phyloP scores from a whole-genome alignment of 225 moss, liverwort and hornwort genomes.

The Polytrichum commune region DNA sequence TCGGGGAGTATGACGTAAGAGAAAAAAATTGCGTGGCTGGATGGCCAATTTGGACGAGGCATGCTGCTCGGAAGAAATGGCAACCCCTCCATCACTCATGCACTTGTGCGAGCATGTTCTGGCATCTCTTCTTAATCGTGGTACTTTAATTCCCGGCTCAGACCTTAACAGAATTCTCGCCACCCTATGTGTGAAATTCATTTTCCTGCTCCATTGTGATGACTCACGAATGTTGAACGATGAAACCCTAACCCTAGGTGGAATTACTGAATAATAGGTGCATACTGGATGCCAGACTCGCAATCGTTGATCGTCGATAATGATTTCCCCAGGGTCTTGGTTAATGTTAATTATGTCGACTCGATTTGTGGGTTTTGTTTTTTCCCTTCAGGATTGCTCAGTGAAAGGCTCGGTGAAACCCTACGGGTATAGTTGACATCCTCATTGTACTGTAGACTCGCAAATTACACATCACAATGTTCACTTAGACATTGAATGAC shows the following conservation, averaged over 20 bases:
- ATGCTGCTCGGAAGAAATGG: slow-evolving; percentile 3
- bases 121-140: slow-evolving; percentile 19
- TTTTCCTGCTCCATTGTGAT: not conserved
- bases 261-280: not conserved
- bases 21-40: not conserved
- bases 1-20: not conserved
- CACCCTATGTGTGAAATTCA: too few relatives aligned
- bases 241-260: slow-evolving; percentile 2
- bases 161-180: too few relatives aligned
- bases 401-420: too few relatives aligned
- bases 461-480: too few relatives aligned
- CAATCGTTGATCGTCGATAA: too few relatives aligned
- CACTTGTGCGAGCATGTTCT: slow-evolving; percentile 30
- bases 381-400: too few relatives aligned
- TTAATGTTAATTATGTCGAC: too few relatives aligned
- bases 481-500: too few relatives aligned
- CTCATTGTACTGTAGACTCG: too few relatives aligned
- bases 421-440: too few relatives aligned
- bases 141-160: not conserved
- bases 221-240: not conserved
- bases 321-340: too few relatives aligned
- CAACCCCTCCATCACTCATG: slow-evolving; percentile 22
- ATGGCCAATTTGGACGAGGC: slow-evolving; percentile 4
- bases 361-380: too few relatives aligned
- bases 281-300: not conserved